phyloP scores from a whole-genome alignment of 768 basidiomycete species.

The Dentipellis sp. region DNA sequence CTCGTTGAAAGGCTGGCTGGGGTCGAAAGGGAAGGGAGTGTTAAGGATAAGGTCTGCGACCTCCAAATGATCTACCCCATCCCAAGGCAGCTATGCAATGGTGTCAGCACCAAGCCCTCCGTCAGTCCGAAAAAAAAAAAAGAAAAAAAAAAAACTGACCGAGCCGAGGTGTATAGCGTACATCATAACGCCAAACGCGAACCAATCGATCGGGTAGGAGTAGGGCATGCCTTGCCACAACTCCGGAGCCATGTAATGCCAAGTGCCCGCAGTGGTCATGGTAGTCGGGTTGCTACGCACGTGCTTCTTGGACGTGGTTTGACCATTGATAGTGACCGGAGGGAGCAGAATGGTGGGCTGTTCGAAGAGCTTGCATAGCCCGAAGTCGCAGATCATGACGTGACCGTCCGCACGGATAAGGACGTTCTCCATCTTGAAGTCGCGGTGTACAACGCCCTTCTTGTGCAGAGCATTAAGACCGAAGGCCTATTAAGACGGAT shows the following conservation, averaged over 20 bases:
- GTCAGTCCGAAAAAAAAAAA: background rate
- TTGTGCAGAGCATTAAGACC: conserved; percentile 89
- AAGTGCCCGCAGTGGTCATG: conserved; percentile 7
- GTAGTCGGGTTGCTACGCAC: background rate
- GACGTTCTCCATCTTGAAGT: conserved; percentile 94
- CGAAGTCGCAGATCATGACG: conserved; percentile 90
- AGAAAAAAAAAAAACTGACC: background rate
- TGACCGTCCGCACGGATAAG: conserved; percentile 81
- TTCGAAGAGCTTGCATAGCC: conserved; percentile 22
- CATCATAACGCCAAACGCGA: conserved; percentile 11
- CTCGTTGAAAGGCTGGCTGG: background rate
- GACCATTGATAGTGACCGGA: background rate
- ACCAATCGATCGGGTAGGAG: conserved; percentile 12
- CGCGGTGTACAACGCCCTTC: conserved; percentile 90
- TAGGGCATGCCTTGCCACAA: conserved; percentile 6
- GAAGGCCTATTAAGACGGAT: conserved; percentile 2
- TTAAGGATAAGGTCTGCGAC: background rate
- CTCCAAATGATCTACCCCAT: background rate
- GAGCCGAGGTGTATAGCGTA: conserved; percentile 5
- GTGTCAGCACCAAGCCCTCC: background rate
- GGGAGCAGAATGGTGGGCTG: background rate
- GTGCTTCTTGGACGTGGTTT: background rate
- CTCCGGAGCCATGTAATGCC: conserved; percentile 13
- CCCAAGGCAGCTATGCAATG: background rate
- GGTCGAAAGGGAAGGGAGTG: background rate